phyloP scores from a whole-genome alignment of 257 asterid species.

The Gentiana dahurica region DNA sequence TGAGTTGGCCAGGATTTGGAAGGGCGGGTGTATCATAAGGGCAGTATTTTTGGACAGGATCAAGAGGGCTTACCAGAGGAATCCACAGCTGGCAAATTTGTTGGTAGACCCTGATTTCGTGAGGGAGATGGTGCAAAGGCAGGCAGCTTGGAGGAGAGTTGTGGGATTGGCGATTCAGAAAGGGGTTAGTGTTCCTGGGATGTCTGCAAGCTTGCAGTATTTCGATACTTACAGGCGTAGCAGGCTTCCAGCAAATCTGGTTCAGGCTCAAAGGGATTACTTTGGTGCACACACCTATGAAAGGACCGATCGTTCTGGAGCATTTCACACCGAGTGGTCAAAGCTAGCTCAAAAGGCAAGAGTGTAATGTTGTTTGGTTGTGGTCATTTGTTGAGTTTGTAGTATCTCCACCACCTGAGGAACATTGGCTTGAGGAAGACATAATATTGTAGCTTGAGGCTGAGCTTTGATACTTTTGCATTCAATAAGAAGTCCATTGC shows the following conservation, averaged over 20 bases:
- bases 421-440: constrained; percentile 20
- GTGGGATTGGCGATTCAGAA: constrained; percentile 64
- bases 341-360: constrained; percentile 67
- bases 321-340: constrained; percentile 90
- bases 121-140: constrained; percentile 93
- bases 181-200: constrained; percentile 79
- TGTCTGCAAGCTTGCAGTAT: constrained; percentile 89
- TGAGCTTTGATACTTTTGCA: constrained; percentile 29
- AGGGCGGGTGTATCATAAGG: constrained; percentile 91
- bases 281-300: constrained; percentile 96
- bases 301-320: constrained; percentile 57
- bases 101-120: constrained; percentile 85
- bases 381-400: constrained; percentile 19
- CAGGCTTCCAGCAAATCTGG: constrained; percentile 85
- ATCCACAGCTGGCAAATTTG: constrained; percentile 60
- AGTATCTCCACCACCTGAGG: constrained; percentile 24
- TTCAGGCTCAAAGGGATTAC: constrained; percentile 94
- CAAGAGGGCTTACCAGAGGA: constrained; percentile 82
- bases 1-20: constrained; percentile 89
- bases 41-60: constrained; percentile 93
- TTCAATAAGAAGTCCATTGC: constrained; percentile 32
- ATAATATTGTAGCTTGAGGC: constrained; percentile 15
- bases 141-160: constrained; percentile 87
- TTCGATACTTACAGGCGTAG: constrained; percentile 80
- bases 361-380: constrained; percentile 25